Base-by-base conservation (phyloP, 1,139 yeast species). In the Kluyveromyces marxianus region DNA sequence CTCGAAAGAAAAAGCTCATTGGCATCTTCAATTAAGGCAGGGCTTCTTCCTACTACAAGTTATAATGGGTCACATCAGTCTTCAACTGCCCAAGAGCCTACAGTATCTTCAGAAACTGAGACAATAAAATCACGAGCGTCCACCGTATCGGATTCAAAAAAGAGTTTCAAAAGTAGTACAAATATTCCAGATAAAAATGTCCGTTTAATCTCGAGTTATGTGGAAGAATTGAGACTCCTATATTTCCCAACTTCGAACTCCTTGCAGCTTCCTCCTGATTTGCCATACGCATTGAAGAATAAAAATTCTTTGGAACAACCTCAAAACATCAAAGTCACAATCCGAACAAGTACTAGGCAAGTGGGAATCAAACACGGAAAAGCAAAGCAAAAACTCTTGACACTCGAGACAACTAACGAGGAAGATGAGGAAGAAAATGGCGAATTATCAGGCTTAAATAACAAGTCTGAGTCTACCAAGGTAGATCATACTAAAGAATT, bases 351-450 rank as follows among this genome's bases (percentile, higher is more conserved):
- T 48, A 51, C 66, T 2, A 61, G 60, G 41, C 67, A 63, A 45
- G 58, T 63, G 21, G 67, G 67, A 43, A 64, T 64, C 35, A 64
- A 63, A 40, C 68, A 64, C 46, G 67, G 67, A 24, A 60, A 56
- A 44, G 61, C 63, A 5, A 64, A 63, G 44, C 63, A 60, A 49
- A 64, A 63, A 44, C 44, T 64, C 25, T 38, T 64, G n/a, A 49
- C 66, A 4, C 43, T 62, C 24, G 68, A 64, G 47, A 61, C 67
- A 14, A 51, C 60, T 1, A 55, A 54, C 29, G 63, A 58, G 42
- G 60, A 58, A 4, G 55, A 54, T 3, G 49, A 50, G 27, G 50
- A 45, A 10, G 46, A 46, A 24, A 40, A 38, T 3, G 42, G 42
- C 27, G 37, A 27, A 24, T 6, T 3, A 26, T 7, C 25, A 6